These are phyloP conservation scores for Alternaria novae-zelandiae DNA, from an alignment of 2,329 filamentous ascomycete species.

Conservation along the genomic window DNA sequence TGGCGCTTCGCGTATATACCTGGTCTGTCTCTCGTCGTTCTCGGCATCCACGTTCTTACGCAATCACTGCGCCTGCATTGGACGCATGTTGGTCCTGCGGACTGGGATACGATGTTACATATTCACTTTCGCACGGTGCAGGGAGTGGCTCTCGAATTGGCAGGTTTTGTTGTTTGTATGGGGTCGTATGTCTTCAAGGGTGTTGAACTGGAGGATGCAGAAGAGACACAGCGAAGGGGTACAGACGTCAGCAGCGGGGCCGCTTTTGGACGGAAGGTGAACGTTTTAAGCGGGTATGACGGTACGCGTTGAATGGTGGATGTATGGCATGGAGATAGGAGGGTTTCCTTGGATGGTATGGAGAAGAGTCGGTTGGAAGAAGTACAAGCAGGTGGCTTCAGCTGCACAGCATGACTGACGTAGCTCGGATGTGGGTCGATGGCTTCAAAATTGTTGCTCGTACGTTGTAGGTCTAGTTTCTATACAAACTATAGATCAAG, in stretches of 20 bases:
- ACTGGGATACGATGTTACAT: neutral
- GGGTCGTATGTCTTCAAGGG: neutral
- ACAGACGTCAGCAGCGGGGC: accelerated
- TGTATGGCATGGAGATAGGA: neutral
- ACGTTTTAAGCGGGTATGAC: accelerated
- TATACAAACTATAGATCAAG: neutral
- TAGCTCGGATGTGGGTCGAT: neutral
- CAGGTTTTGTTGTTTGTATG: neutral
- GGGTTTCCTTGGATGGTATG: neutral
- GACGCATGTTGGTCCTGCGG: neutral
- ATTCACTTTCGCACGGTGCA: neutral
- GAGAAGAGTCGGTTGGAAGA: neutral
- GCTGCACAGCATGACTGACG: neutral
- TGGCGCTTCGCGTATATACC: neutral
- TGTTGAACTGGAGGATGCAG: neutral
- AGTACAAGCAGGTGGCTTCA: neutral
- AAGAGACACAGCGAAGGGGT: neutral
- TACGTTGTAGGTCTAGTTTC: neutral
- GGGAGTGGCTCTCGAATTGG: neutral
- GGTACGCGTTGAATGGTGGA: neutral
- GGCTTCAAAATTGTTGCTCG: accelerated
- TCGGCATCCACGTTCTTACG: neutral
- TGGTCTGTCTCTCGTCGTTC: neutral
- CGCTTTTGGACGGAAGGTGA: neutral
- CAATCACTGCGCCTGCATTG: neutral